These are phyloP conservation scores for Spizellomyces punctatus DNA, from an alignment of 192 early-diverging fungal species.

Conservation along the genomic window DNA sequence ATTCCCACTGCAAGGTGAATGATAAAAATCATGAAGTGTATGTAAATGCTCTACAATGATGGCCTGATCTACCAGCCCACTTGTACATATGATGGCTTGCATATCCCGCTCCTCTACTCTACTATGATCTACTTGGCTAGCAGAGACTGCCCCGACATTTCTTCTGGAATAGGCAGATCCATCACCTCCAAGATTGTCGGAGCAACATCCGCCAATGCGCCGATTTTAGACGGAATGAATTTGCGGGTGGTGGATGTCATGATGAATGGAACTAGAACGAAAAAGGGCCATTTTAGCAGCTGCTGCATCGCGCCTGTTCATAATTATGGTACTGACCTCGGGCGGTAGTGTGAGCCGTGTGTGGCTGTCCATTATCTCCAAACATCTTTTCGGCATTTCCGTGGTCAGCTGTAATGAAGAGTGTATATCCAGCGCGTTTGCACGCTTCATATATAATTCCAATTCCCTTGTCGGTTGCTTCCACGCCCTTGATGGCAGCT, in stretches of 20 bases:
- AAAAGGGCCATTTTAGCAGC: neutral
- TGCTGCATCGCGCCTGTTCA: neutral
- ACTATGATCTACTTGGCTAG: conserved; percentile 7
- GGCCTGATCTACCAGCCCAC: too few relatives aligned
- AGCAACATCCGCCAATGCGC: conserved; percentile 93
- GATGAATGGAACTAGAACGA: conserved; percentile 84
- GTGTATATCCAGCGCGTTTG: conserved; percentile 79
- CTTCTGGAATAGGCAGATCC: conserved; percentile 89
- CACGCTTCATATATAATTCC: conserved; percentile 93
- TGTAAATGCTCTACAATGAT: too few relatives aligned
- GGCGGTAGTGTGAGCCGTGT: conserved; percentile 94
- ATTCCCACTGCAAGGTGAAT: too few relatives aligned
- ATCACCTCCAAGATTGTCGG: conserved; percentile 92
- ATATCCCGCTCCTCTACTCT: too few relatives aligned
- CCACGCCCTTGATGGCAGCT: conserved; percentile 87
- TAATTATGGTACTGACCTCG: conserved; percentile 29
- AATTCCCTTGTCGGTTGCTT: conserved; percentile 94
- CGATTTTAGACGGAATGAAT: conserved; percentile 39
- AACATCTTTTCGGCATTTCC: conserved; percentile 99
- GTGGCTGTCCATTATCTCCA: conserved; percentile 78
- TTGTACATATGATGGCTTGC: too few relatives aligned
- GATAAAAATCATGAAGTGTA: too few relatives aligned
- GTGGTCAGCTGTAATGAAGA: conserved; percentile 98
- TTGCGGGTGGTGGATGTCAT: conserved; percentile 67
- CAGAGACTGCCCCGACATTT: conserved; percentile 86